phyloP scores from a whole-genome alignment of 2,329 filamentous ascomycete species.

The Aspergillus nomiae region DNA sequence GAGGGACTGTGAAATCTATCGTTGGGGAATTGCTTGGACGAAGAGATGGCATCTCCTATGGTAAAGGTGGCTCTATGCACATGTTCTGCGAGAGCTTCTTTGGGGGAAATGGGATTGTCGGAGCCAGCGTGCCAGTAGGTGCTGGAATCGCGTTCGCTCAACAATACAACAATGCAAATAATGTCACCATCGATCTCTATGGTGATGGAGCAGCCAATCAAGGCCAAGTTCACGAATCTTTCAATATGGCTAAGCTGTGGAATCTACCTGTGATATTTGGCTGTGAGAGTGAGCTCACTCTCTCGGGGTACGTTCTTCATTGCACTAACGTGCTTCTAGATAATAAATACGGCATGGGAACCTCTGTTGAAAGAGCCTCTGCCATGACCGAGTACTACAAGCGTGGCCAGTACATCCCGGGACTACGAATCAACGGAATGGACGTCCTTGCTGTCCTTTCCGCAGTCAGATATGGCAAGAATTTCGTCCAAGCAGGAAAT shows the following conservation, averaged over 20 bases:
- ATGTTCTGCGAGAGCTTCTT: conserved; percentile 98
- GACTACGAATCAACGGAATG: conserved; percentile 98
- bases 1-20: conserved; percentile 81
- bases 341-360: conserved; percentile 99
- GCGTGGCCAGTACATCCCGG: conserved; percentile 97
- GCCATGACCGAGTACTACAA: conserved; percentile 99
- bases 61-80: conserved; percentile 98
- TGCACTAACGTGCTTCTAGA: conserved; percentile 55
- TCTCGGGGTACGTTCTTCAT: not conserved
- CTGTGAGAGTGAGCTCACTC: conserved; percentile 82
- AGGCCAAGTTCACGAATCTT: conserved; percentile 97
- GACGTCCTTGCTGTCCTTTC: conserved; percentile 95
- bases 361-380: conserved; percentile 83
- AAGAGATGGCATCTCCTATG: conserved; percentile 91
- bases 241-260: conserved; percentile 99
- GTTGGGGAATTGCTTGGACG: conserved; percentile 92
- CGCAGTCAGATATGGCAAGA: conserved; percentile 85
- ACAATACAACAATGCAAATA: conserved; percentile 82
- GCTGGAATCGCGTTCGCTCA: conserved; percentile 94
- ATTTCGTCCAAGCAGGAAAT: conserved; percentile 76
- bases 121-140: conserved; percentile 93
- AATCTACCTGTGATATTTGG: conserved; percentile 89
- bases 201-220: conserved; percentile 97
- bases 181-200: conserved; percentile 82
- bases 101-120: conserved; percentile 96